Conservation (phyloP, 768 basidiomycete species). For the Lactarius sanguifluus region DNA sequence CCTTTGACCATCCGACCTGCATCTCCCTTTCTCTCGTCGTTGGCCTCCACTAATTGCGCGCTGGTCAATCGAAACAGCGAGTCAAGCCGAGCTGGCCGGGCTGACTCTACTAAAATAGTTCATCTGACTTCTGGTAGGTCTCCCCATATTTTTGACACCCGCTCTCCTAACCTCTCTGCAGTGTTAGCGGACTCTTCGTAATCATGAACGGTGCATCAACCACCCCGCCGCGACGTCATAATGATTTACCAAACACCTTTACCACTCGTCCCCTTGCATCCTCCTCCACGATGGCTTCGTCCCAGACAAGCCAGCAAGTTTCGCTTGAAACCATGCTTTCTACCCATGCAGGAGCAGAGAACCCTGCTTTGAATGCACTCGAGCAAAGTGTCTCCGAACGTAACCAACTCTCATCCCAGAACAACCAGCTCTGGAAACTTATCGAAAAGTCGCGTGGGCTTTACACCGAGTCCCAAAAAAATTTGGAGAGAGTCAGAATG, state of each 20-base stretch:
- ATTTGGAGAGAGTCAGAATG: slow-evolving; percentile 77
- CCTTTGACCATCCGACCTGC: slow-evolving; percentile 13
- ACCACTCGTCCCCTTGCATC: slow-evolving; percentile 32
- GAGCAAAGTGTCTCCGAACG: slow-evolving; percentile 78
- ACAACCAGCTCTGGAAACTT: slow-evolving; percentile 91
- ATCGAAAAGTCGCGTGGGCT: slow-evolving; percentile 87
- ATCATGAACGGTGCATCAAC: slow-evolving; percentile 21
- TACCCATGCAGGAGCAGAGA: slow-evolving; percentile 50
- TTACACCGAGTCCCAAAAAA: slow-evolving; percentile 78
- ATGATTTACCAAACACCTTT: slow-evolving; percentile 21
- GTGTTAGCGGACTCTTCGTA: slow-evolving; percentile 15
- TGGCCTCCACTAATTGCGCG: neutral
- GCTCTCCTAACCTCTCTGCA: neutral
- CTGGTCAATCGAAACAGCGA: slow-evolving; percentile 2
- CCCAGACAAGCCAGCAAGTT: slow-evolving; percentile 34
- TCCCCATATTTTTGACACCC: neutral
- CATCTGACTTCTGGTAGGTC: slow-evolving; percentile 10
- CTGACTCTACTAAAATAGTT: slow-evolving; percentile 12
- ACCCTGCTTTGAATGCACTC: slow-evolving; percentile 61
- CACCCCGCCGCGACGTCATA: slow-evolving; percentile 26
- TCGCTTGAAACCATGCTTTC: slow-evolving; percentile 56
- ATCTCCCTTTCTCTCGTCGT: neutral
- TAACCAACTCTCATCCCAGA: slow-evolving; percentile 78
- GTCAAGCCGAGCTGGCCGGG: neutral
- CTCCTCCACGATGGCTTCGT: slow-evolving; percentile 33